Percentiles rank a stretch among this genome's conserved stretches.
phyloP scores from a whole-genome alignment of 495 filamentous ascomycete species.

The Cercophora samala region DNA sequence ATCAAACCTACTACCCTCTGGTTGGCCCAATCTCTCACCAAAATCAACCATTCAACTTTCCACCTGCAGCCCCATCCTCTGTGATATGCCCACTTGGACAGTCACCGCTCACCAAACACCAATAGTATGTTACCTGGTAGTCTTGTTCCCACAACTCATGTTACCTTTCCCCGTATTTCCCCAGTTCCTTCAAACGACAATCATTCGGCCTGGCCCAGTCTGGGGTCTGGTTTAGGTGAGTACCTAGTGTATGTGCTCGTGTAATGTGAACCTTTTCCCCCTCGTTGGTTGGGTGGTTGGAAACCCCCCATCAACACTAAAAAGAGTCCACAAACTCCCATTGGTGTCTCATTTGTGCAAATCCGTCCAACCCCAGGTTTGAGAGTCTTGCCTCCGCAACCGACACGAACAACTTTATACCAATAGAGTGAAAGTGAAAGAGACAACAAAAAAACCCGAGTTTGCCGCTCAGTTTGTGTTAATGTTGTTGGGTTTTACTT shows the following conservation, averaged over 20 bases:
- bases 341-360: slow-evolving; percentile 6
- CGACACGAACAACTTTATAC: neutral
- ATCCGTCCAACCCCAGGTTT: neutral
- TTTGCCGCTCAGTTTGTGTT: neutral
- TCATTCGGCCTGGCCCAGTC: neutral
- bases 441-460: neutral
- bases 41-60: neutral
- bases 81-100: neutral
- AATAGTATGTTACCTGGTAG: too few relatives aligned
- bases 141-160: neutral
- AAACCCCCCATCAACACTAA: neutral
- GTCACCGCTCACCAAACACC: neutral
- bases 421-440: neutral
- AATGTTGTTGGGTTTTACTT: neutral
- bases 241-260: too few relatives aligned
- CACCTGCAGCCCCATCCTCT: neutral
- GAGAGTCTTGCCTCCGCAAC: neutral
- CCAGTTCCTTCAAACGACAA: neutral
- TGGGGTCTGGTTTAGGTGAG: neutral
- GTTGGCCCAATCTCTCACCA: neutral
- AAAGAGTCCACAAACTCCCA: slow-evolving; percentile 3
- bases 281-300: neutral
- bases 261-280: neutral
- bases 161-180: neutral
- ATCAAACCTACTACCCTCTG: neutral